Evolutionary conservation across 768 basidiomycete genomes (phyloP).

Genomic region (Panaeolus papilionaceus): DNA sequence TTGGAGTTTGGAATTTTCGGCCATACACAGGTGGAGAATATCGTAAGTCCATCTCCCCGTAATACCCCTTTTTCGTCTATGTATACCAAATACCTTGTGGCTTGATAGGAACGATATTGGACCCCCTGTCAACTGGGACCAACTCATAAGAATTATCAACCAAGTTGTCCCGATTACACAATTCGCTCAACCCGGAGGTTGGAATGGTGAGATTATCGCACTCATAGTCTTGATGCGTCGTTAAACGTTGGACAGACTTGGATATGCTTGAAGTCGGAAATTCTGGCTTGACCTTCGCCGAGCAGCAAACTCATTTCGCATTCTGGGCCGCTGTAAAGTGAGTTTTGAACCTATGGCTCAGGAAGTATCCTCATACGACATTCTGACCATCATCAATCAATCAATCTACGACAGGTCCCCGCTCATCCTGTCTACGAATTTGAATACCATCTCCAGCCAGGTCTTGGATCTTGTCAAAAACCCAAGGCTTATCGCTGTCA

Average conservation of each 20-base stretch:
- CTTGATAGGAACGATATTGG: conserved; percentile 51
- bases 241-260: conserved; percentile 39
- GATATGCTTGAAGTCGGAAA: conserved; percentile 63
- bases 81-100: neutral
- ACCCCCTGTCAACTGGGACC: conserved; percentile 52
- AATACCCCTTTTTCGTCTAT: neutral
- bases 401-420: conserved; percentile 38
- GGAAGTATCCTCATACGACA: neutral
- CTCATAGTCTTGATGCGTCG: neutral
- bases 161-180: conserved; percentile 56
- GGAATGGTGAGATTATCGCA: conserved; percentile 38
- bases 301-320: conserved; percentile 55
- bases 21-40: conserved; percentile 45
- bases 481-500: conserved; percentile 47
- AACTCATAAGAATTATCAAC: conserved; percentile 56
- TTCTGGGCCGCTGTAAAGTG: conserved; percentile 61
- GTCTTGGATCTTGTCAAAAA: conserved; percentile 48
- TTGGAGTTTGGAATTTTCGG: neutral
- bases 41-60: conserved; percentile 35
- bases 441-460: conserved; percentile 38
- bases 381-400: neutral
- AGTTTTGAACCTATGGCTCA: conserved; percentile 4
- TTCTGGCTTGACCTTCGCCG: conserved; percentile 43
- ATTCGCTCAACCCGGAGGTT: conserved; percentile 52
- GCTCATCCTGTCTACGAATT: conserved; percentile 50